These are phyloP conservation scores for Usnea hakonensis DNA, from an alignment of 495 filamentous ascomycete genomes.

Conservation along the genomic window DNA sequence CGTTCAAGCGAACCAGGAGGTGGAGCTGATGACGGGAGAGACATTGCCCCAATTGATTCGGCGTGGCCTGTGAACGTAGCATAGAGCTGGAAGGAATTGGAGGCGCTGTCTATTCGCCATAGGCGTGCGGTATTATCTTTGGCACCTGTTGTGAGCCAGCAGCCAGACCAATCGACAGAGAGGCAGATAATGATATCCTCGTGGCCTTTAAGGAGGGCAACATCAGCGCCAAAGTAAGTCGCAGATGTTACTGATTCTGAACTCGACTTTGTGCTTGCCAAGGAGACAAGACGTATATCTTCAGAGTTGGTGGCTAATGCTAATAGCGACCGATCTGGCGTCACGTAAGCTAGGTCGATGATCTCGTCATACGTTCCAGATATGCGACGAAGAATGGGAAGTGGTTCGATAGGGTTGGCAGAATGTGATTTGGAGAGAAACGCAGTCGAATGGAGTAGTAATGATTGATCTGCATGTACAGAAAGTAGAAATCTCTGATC, in stretches of 20 bases:
- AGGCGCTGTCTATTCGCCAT: constrained; percentile 78
- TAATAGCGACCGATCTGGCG: constrained; percentile 68
- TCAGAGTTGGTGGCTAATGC: constrained; percentile 94
- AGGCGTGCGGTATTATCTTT: constrained; percentile 94
- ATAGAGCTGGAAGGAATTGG: constrained; percentile 66
- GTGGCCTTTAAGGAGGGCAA: constrained; percentile 78
- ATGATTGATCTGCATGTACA: constrained; percentile 80
- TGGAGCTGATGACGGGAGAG: constrained; percentile 62
- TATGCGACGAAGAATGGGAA: constrained; percentile 59
- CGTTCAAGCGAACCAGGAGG: constrained; percentile 55
- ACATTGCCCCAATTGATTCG: constrained; percentile 88
- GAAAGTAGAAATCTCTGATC: constrained; percentile 63
- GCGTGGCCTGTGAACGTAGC: constrained; percentile 83
- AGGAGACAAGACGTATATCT: constrained; percentile 76
- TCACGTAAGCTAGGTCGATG: constrained; percentile 81
- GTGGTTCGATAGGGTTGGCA: constrained; percentile 34
- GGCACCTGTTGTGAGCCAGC: constrained; percentile 91
- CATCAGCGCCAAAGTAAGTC: constrained; percentile 78
- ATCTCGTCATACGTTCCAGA: constrained; percentile 97
- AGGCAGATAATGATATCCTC: constrained; percentile 93
- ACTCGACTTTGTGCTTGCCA: constrained; percentile 36
- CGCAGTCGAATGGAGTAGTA: constrained; percentile 62
- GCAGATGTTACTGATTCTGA: constrained; percentile 27
- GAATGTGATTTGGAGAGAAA: constrained; percentile 30
- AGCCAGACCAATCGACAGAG: constrained; percentile 89